phyloP scores from a whole-genome alignment of 495 filamentous ascomycete species.

The Penicillium herquei region DNA sequence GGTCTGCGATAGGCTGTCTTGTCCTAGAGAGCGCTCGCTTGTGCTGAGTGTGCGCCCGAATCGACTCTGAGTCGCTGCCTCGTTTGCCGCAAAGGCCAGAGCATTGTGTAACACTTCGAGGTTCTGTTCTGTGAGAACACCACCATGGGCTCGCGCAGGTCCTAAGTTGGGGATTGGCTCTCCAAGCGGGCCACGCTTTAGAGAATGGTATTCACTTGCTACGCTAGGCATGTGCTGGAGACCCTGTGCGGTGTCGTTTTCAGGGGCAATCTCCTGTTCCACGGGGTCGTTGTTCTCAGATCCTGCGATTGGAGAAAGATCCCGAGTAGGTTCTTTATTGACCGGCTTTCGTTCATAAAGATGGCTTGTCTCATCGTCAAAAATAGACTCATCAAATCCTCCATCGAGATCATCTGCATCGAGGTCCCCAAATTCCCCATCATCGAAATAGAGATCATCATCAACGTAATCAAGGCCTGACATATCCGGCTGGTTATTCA shows the following conservation, averaged over 20 bases:
- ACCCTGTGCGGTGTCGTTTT: conserved; percentile 17
- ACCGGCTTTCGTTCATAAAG: conserved; percentile 43
- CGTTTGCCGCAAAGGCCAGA: conserved; percentile 73
- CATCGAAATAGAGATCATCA: conserved; percentile 82
- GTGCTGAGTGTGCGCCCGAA: conserved; percentile 57
- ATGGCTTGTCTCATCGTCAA: conserved; percentile 62
- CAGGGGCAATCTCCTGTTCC: conserved; percentile 14
- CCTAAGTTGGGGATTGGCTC: conserved; percentile 31
- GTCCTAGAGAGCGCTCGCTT: conserved; percentile 36
- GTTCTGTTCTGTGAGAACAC: conserved; percentile 55
- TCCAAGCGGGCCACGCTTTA: conserved; percentile 29
- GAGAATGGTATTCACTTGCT: conserved; percentile 36
- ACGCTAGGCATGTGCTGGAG: conserved; percentile 43
- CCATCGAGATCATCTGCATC: conserved; percentile 48
- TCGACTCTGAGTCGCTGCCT: conserved; percentile 67
- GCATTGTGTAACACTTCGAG: conserved; percentile 75
- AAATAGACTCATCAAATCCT: conserved; percentile 75
- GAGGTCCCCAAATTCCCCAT: conserved; percentile 65
- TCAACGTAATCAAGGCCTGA: conserved; percentile 40
- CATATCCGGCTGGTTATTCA: conserved; percentile 5
- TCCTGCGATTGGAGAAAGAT: conserved; percentile 5
- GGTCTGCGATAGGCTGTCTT: conserved; percentile 31
- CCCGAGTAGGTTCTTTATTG: conserved; percentile 10
- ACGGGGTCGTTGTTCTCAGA: conserved; percentile 7
- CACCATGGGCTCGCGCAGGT: conserved; percentile 32